Evolutionary conservation across 2,329 filamentous ascomycete species (phyloP), one percentile per base, ranked within the genome.

Genomic region (Beauveria sp.): DNA sequence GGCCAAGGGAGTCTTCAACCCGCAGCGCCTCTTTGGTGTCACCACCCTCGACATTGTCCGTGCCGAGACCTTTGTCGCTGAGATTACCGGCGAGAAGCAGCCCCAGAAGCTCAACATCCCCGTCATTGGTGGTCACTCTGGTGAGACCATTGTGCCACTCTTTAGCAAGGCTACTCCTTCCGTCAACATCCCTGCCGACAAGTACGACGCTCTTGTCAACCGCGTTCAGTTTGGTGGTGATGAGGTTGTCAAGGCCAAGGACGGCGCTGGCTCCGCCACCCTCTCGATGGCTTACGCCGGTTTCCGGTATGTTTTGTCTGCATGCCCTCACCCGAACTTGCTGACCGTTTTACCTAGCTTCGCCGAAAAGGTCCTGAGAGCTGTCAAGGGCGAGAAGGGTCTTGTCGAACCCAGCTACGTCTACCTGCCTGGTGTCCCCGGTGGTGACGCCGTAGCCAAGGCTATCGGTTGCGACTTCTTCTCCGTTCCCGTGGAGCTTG

Each of bases 191-290:
- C 91, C 93, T 52, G 83, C 84, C 64, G 92, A 97, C 74, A 94
- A 96, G 83, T 89, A 96, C 70, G 91, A 93, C 71, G 89, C 85
- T 66, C 83, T 99, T 55, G 87, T 96, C 72, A 90, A 97, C 79
- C 92, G 94, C 80, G 90, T 97, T 62, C 94, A 99, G 78, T 97
- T 97, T 69, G 94, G 94, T 75, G 94, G 94, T 82, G 94, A 99
- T 69, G 92, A 96, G 80, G 92, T 96, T 65, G 92, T 96, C 75
- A 87, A 93, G 83, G 92, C 92, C 73, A 96, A 96, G 85, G 90
- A 94, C 67, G 92, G 92, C 71, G 87, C 87, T 72, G 92, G 92
- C 66, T 96, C 91, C 64, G 92, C 92, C 67, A 96, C 92, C 63
- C 84, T 96, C 59, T 96, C 91, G 70, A 96, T 96, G 92, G 92